phyloP scores from a whole-genome alignment of 768 basidiomycete species.

The Russula sp. region DNA sequence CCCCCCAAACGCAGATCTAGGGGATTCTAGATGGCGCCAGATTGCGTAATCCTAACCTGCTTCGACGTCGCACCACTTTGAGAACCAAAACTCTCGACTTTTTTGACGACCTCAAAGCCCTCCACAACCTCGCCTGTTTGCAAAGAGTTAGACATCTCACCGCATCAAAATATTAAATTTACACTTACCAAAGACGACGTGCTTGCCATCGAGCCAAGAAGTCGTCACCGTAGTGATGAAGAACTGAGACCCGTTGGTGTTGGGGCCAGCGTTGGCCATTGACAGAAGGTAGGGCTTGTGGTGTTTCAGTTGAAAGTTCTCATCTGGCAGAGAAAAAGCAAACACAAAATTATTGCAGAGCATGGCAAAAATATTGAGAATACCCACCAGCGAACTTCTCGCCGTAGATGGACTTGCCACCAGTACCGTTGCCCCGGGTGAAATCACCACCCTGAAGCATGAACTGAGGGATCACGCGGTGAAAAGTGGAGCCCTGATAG shows the following conservation, averaged over 20 bases:
- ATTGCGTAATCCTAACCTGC: conserved; percentile 45
- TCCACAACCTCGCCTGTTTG: conserved; percentile 55
- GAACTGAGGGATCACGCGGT: conserved; percentile 77
- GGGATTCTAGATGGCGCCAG: conserved; percentile 39
- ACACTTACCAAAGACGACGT: conserved; percentile 75
- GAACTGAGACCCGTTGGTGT: conserved; percentile 86
- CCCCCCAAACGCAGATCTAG: neutral
- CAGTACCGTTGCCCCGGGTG: conserved; percentile 54
- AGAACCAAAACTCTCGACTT: conserved; percentile 37
- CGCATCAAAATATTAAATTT: neutral
- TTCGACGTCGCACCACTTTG: conserved; percentile 35
- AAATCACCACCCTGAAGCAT: conserved; percentile 94
- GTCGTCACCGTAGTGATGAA: conserved; percentile 82
- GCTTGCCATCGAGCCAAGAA: conserved; percentile 72
- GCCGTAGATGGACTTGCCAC: conserved; percentile 77
- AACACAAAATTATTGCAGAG: neutral
- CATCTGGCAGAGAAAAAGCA: conserved; percentile 42
- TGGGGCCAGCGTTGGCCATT: conserved; percentile 74
- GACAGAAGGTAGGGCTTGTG: conserved; percentile 58
- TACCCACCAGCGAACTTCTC: conserved; percentile 52
- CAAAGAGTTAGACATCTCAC: neutral
- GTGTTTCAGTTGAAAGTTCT: conserved; percentile 79
- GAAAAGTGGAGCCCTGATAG: conserved; percentile 66
- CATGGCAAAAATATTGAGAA: neutral
- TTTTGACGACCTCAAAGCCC: conserved; percentile 48